Evolutionary conservation across 805 yeast species (phyloP).

Genomic region (Candida boidinii): DNA sequence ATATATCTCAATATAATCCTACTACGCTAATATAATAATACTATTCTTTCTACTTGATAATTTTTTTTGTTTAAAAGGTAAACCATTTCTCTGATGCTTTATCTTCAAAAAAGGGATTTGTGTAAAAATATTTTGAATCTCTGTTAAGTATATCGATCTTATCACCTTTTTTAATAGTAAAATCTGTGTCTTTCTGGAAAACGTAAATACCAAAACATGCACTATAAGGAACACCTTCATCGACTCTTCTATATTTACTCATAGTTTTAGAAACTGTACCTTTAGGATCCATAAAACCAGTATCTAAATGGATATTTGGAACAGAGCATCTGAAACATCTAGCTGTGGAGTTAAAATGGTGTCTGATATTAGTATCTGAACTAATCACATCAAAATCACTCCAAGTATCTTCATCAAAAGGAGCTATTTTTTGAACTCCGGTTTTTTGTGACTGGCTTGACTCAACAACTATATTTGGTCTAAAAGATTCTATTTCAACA

Average conservation of each 20-base stretch:
- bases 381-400: constrained; percentile 13
- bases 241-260: constrained; percentile 21
- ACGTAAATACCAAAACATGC: constrained; percentile 21
- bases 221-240: constrained; percentile 15
- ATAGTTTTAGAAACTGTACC: constrained; percentile 14
- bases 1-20: too few species aligned
- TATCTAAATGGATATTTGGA: constrained; percentile 16
- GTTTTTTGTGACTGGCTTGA: too few species aligned
- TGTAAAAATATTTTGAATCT: constrained; percentile 8
- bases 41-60: too few species aligned
- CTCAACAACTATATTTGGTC: constrained; percentile 19
- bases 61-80: too few species aligned
- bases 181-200: constrained; percentile 15
- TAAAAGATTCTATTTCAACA: constrained; percentile 13
- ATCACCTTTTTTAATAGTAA: constrained; percentile 16
- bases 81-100: background rate
- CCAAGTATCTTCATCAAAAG: constrained; percentile 22
- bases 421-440: constrained; percentile 8
- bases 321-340: constrained; percentile 22
- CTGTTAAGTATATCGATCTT: constrained; percentile 13
- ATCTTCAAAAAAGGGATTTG: constrained; percentile 10
- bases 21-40: too few species aligned
- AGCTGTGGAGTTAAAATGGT: constrained; percentile 13
- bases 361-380: constrained; percentile 2
- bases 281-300: constrained; percentile 16